Percentiles rank a stretch among this genome's conserved stretches.
These are phyloP conservation scores for Naganishia cerealis DNA, from an alignment of 1,284 basidiomycete species.

Conservation along the genomic window DNA sequence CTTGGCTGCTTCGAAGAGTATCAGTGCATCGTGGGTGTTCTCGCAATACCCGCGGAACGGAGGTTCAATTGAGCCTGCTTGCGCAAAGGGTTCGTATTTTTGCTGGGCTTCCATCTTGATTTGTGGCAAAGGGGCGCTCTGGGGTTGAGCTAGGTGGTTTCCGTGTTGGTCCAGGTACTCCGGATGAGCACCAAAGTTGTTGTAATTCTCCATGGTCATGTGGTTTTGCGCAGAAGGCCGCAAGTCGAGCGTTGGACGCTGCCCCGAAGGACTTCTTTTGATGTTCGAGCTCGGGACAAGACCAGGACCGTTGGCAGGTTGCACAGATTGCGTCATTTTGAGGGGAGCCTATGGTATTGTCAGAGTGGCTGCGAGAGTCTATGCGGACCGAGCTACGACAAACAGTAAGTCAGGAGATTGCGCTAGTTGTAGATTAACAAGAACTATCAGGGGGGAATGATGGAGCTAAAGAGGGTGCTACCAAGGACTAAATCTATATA, in stretches of 20 bases:
- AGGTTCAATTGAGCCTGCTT: conserved; percentile 62
- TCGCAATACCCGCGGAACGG: conserved; percentile 92
- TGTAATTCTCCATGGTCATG: background rate
- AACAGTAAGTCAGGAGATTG: background rate
- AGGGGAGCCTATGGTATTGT: background rate
- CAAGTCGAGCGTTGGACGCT: background rate
- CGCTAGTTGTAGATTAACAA: background rate
- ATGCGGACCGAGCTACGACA: background rate
- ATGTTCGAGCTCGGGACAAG: conserved; percentile 1
- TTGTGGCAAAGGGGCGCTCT: conserved; percentile 18
- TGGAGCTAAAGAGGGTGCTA: background rate
- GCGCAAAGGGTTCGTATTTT: conserved; percentile 23
- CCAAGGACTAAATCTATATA: background rate
- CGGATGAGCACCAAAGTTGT: conserved; percentile 7
- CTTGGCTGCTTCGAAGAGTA: conserved; percentile 91
- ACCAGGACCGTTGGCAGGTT: background rate
- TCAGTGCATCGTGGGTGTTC: conserved; percentile 88
- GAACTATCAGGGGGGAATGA: background rate
- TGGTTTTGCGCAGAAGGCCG: background rate
- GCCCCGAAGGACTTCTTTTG: background rate
- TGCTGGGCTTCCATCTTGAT: conserved; percentile 29
- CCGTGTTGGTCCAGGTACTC: conserved; percentile 24
- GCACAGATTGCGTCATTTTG: conserved; percentile 18
- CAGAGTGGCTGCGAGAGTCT: background rate
- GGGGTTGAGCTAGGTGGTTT: conserved; percentile 8